Evolutionary conservation across 2,329 filamentous ascomycete species (phyloP).

Genomic region (Epichloe coenophiala): DNA sequence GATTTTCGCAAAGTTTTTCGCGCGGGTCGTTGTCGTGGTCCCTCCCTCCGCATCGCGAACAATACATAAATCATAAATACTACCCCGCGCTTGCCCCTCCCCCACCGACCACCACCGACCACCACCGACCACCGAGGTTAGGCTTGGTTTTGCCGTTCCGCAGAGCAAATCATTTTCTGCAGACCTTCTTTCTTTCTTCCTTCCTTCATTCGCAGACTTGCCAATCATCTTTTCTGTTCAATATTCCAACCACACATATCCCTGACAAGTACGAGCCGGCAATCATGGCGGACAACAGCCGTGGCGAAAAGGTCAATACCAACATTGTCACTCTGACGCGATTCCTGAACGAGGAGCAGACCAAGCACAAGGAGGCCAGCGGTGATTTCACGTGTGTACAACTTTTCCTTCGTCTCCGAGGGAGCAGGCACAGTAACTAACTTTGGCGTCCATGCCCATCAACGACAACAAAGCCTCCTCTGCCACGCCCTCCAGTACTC

Average conservation of each 20-base stretch:
- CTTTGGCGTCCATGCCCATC: background rate
- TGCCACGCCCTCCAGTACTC: slow-evolving; percentile 98
- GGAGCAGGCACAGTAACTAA: background rate
- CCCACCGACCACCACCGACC: too few species aligned
- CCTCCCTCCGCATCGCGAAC: background rate
- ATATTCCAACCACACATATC: too few species aligned
- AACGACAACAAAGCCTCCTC: slow-evolving; percentile 56
- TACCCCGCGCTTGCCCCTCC: background rate
- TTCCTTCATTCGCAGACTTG: background rate
- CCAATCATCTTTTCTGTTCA: too few species aligned
- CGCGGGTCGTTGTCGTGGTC: too few species aligned
- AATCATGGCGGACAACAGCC: slow-evolving; percentile 25
- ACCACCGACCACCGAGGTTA: slow-evolving; percentile 2
- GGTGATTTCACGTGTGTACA: slow-evolving; percentile 86
- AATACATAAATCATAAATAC: too few species aligned
- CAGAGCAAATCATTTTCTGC: background rate
- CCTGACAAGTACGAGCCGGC: background rate
- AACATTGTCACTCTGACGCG: slow-evolving; percentile 91
- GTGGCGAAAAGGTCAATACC: slow-evolving; percentile 75
- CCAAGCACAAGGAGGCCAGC: slow-evolving; percentile 84
- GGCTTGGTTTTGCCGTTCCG: background rate
- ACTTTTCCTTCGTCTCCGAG: too few species aligned
- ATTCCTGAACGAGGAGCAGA: slow-evolving; percentile 91
- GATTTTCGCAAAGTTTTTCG: too few species aligned
- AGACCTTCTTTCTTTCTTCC: background rate